Evolutionary conservation across 495 filamentous ascomycete species (phyloP).

Genomic region (Lasiosphaeris hirsuta): DNA sequence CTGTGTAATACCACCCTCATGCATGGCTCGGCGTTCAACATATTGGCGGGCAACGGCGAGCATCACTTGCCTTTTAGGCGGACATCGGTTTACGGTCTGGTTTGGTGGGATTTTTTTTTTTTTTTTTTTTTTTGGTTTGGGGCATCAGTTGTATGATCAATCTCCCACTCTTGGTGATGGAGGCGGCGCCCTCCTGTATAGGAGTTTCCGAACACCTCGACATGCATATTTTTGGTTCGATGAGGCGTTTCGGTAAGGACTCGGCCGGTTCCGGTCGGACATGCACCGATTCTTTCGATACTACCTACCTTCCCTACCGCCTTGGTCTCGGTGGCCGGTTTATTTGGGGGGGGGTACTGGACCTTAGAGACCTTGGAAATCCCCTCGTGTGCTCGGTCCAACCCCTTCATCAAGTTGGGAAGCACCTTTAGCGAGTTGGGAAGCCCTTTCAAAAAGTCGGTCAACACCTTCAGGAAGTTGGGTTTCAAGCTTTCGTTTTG

Average conservation of each 20-base stretch:
- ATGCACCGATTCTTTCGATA: not conserved
- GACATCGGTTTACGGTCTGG: slow-evolving; percentile 12
- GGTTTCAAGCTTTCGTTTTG: too few species aligned
- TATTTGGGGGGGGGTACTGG: not conserved
- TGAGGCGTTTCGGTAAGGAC: slow-evolving; percentile 5
- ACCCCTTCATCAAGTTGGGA: too few species aligned
- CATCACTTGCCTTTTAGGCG: slow-evolving; percentile 15
- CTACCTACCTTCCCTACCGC: too few species aligned
- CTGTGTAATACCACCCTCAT: slow-evolving; percentile 63
- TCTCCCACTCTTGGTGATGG: not conserved
- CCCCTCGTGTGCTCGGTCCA: slow-evolving; percentile 4
- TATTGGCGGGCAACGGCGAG: slow-evolving; percentile 16
- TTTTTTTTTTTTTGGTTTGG: slow-evolving; percentile 10
- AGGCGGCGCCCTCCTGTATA: slow-evolving; percentile 5
- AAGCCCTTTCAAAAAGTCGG: too few species aligned
- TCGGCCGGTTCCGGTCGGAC: slow-evolving; percentile 8
- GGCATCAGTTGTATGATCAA: slow-evolving; percentile 4
- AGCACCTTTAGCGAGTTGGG: too few species aligned
- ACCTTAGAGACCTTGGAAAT: slow-evolving; percentile 1
- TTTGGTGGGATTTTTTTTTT: slow-evolving; percentile 12
- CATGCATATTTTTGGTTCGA: slow-evolving; percentile 5
- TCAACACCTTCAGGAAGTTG: too few species aligned
- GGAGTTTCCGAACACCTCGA: not conserved
- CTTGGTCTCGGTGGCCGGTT: too few species aligned
- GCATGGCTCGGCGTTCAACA: slow-evolving; percentile 48